Percentiles rank a stretch among this genome's conserved stretches.
Conservation (phyloP, 2,329 filamentous ascomycete genomes). For the Fusarium beomiforme region DNA sequence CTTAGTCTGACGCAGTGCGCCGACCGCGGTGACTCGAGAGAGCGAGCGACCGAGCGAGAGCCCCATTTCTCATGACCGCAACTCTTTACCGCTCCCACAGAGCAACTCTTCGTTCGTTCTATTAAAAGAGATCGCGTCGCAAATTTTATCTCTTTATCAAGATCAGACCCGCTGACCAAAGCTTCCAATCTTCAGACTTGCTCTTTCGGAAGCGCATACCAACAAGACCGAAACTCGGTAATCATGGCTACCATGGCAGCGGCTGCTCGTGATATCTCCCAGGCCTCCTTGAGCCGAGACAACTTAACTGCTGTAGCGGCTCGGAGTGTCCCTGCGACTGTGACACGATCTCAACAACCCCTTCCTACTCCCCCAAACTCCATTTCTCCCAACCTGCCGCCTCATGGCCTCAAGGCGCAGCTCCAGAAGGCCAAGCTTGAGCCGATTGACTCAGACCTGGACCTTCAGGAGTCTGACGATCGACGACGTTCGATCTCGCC, state of each 20-base stretch:
- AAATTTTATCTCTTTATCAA: neutral
- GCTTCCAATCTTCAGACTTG: constrained; percentile 48
- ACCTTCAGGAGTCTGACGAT: constrained; percentile 72
- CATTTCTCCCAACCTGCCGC: constrained; percentile 87
- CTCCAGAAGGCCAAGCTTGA: constrained; percentile 68
- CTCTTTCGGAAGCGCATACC: constrained; percentile 58
- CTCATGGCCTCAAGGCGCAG: constrained; percentile 80
- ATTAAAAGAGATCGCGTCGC: constrained; percentile 19
- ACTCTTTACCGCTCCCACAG: constrained; percentile 2
- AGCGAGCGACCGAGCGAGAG: constrained; percentile 5
- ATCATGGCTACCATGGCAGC: constrained; percentile 73
- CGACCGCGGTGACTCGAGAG: constrained; percentile 39
- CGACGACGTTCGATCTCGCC: constrained; percentile 56
- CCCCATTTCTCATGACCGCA: constrained; percentile 20
- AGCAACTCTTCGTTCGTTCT: neutral
- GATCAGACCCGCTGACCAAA: constrained; percentile 30
- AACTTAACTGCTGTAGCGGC: constrained; percentile 78
- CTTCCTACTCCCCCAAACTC: constrained; percentile 95
- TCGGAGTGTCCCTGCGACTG: constrained; percentile 67
- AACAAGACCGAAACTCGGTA: constrained; percentile 50
- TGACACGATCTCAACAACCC: constrained; percentile 69
- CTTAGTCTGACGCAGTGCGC: constrained; percentile 6
- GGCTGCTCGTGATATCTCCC: constrained; percentile 74
- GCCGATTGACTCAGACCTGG: constrained; percentile 85
- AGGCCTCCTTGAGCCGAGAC: constrained; percentile 71